phyloP scores from a whole-genome alignment of 805 yeast genomes.

The Maudiozyma pseudohumilis region DNA sequence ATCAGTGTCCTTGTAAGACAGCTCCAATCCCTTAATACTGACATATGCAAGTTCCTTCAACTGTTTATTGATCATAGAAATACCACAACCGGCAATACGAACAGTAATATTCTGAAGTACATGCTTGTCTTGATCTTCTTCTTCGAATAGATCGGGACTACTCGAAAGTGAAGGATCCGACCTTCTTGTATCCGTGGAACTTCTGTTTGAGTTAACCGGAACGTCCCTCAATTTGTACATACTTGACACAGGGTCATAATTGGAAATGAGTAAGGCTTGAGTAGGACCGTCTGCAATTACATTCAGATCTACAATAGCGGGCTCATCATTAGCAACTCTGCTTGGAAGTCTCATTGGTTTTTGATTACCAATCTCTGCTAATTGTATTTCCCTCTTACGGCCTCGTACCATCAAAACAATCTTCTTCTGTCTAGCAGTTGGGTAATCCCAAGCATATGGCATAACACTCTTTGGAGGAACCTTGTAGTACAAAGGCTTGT shows the following conservation, averaged over 20 bases:
- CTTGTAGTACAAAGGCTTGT: constrained; percentile 69
- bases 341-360: constrained; percentile 74
- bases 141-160: constrained; percentile 43
- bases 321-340: constrained; percentile 29
- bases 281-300: constrained; percentile 96
- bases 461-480: constrained; percentile 86
- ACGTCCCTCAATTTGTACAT: constrained; percentile 45
- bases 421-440: constrained; percentile 80
- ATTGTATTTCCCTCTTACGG: constrained; percentile 65
- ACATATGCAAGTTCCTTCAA: constrained; percentile 73
- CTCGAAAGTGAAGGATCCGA: constrained; percentile 23
- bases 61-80: constrained; percentile 67
- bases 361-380: constrained; percentile 88
- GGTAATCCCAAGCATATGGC: constrained; percentile 98
- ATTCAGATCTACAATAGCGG: constrained; percentile 66
- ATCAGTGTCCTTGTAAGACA: constrained; percentile 75
- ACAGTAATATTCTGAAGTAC: constrained; percentile 38
- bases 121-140: constrained; percentile 31
- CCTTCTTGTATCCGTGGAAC: constrained; percentile 8
- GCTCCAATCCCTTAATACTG: constrained; percentile 72
- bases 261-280: constrained; percentile 75
- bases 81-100: constrained; percentile 74
- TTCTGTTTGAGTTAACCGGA: constrained; percentile 4
- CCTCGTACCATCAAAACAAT: constrained; percentile 63
- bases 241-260: constrained; percentile 70